Conservation (phyloP, 2,329 filamentous ascomycete species). For the Thielaviopsis ethacetica region DNA sequence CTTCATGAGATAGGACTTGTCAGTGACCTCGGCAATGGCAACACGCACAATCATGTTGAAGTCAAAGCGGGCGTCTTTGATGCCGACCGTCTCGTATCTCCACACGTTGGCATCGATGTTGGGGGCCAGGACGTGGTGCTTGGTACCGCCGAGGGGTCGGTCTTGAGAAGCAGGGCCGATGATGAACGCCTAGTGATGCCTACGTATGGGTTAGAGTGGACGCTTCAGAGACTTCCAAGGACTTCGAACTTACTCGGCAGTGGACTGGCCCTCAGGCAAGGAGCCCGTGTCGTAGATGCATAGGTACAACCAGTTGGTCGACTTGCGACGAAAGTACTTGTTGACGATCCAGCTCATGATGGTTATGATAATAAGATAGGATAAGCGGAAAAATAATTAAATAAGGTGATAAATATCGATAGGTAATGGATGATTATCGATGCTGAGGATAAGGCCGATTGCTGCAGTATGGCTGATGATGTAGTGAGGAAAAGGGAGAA, state of each 20-base stretch:
- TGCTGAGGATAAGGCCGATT: neutral
- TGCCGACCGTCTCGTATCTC: neutral
- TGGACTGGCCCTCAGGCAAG: neutral
- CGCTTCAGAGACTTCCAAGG: neutral
- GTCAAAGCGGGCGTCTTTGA: constrained; percentile 3
- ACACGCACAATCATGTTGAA: constrained; percentile 7
- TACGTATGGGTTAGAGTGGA: neutral
- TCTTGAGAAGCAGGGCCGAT: constrained; percentile 2
- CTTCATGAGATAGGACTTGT: neutral
- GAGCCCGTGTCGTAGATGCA: constrained; percentile 4
- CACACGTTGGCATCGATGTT: neutral
- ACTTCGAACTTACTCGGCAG: neutral
- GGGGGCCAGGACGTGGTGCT: constrained; percentile 2
- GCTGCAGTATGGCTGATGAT: neutral
- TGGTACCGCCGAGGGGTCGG: neutral
- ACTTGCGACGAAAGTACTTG: neutral
- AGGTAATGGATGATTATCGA: neutral
- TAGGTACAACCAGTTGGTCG: constrained; percentile 6
- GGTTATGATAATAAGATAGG: neutral
- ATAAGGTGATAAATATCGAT: neutral
- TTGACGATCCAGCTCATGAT: constrained; percentile 9
- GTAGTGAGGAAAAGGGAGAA: neutral
- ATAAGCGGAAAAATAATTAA: neutral
- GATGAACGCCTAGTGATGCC: constrained; percentile 7
- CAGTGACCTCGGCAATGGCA: constrained; percentile 7